Evolutionary conservation across 495 filamentous ascomycete species (phyloP).

Genomic region (Trichocladium antarcticum): DNA sequence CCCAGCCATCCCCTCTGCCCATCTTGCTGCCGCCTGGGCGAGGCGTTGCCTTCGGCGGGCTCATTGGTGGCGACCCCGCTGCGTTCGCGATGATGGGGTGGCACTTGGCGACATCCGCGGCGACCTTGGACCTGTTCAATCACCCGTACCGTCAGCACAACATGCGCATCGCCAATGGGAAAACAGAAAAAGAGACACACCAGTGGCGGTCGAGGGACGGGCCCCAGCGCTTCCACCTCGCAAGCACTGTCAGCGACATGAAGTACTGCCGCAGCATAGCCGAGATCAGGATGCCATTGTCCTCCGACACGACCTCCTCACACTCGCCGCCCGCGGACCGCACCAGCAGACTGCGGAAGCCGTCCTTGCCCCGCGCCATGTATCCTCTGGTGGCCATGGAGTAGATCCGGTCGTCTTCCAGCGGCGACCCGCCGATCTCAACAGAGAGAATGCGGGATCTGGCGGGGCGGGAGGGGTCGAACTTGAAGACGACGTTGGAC

Average conservation of each 20-base stretch:
- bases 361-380: slow-evolving; percentile 77
- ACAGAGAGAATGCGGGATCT: slow-evolving; percentile 53
- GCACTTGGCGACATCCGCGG: slow-evolving; percentile 31
- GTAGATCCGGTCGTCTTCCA: slow-evolving; percentile 52
- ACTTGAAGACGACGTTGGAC: slow-evolving; percentile 63
- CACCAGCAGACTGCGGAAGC: slow-evolving; percentile 61
- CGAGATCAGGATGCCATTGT: slow-evolving; percentile 74
- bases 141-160: background rate
- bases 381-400: slow-evolving; percentile 67
- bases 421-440: slow-evolving; percentile 45
- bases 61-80: background rate
- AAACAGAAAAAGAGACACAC: slow-evolving; percentile 11
- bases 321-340: slow-evolving; percentile 58
- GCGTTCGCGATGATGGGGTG: slow-evolving; percentile 22
- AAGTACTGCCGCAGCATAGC: slow-evolving; percentile 84
- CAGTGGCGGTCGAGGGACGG: slow-evolving; percentile 47
- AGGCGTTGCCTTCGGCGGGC: slow-evolving; percentile 3
- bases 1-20: slow-evolving; percentile 21
- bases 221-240: slow-evolving; percentile 61
- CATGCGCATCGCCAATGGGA: background rate
- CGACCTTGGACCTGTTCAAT: slow-evolving; percentile 27
- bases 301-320: slow-evolving; percentile 68
- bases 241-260: slow-evolving; percentile 65
- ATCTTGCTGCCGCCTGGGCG: no score
- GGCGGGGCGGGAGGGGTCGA: slow-evolving; percentile 46